Conservation (phyloP, 495 filamentous ascomycete species). For the Trichoderma virens region DNA sequence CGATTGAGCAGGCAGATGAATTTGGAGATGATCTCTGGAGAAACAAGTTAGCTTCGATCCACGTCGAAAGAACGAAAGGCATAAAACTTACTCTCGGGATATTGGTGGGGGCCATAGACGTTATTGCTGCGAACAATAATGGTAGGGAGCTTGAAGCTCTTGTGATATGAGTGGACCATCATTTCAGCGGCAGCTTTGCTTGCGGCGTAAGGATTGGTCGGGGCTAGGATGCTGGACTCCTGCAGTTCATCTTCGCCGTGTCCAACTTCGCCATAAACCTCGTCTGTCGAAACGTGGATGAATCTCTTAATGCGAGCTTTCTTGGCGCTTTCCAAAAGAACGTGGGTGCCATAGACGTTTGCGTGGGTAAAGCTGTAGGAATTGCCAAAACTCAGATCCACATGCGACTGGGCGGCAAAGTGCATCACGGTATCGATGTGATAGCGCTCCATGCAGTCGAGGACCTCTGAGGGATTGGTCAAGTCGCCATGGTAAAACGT, state of each 20-base stretch:
- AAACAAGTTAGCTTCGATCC: background rate
- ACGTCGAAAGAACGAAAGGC: no score
- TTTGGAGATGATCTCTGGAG: slow-evolving; percentile 67
- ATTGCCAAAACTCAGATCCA: slow-evolving; percentile 64
- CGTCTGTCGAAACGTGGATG: slow-evolving; percentile 68
- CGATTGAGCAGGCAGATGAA: slow-evolving; percentile 59
- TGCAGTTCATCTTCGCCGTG: slow-evolving; percentile 53
- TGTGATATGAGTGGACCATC: slow-evolving; percentile 67
- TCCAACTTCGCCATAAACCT: slow-evolving; percentile 68
- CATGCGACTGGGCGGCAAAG: slow-evolving; percentile 69
- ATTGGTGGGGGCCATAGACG: slow-evolving; percentile 73
- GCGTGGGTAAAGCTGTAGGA: slow-evolving; percentile 62
- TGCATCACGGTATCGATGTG: slow-evolving; percentile 69
- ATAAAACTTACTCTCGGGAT: slow-evolving; percentile 61
- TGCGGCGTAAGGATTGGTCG: slow-evolving; percentile 72
- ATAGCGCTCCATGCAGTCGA: slow-evolving; percentile 50
- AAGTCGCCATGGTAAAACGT: slow-evolving; percentile 68
- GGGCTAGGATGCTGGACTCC: slow-evolving; percentile 54
- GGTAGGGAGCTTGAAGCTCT: slow-evolving; percentile 61
- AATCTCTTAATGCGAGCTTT: slow-evolving; percentile 56
- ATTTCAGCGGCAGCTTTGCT: slow-evolving; percentile 76
- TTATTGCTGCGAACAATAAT: slow-evolving; percentile 73
- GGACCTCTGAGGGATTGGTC: slow-evolving; percentile 52
- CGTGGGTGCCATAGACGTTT: slow-evolving; percentile 68
- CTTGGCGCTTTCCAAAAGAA: slow-evolving; percentile 60